Evolutionary conservation across 2,329 filamentous ascomycete genomes (phyloP).

Genomic region (Ceratocystis harringtonii): DNA sequence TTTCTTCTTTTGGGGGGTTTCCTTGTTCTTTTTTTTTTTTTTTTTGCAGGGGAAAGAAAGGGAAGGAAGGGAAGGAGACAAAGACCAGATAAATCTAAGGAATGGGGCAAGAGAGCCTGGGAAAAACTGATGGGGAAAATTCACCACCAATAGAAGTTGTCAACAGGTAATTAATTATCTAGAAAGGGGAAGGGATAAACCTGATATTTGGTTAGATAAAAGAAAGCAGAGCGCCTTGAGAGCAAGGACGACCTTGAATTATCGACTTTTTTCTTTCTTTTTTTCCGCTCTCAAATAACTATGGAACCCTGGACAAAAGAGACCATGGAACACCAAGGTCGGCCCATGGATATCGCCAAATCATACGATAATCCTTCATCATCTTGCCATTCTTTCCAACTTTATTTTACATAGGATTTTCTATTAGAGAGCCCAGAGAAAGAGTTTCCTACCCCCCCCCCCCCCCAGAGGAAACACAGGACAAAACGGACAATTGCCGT

Average conservation of each 20-base stretch:
- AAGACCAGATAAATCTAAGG: not conserved
- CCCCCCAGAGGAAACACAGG: too few relatives aligned
- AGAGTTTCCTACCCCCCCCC: not conserved
- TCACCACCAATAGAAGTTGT: not conserved
- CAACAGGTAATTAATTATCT: not conserved
- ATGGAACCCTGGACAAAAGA: slow-evolving; percentile 6
- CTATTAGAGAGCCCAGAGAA: not conserved
- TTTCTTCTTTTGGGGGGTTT: not conserved
- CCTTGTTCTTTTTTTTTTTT: not conserved
- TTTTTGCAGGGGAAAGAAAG: not conserved
- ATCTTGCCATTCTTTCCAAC: slow-evolving; percentile 17
- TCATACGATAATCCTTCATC: slow-evolving; percentile 14
- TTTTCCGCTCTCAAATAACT: not conserved
- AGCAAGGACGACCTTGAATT: not conserved
- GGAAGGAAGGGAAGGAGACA: not conserved
- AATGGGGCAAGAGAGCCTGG: not conserved
- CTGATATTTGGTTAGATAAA: not conserved
- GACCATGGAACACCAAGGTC: slow-evolving; percentile 7
- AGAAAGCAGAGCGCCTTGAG: not conserved
- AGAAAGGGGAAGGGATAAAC: not conserved
- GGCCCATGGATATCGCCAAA: slow-evolving; percentile 5
- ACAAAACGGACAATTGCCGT: too few relatives aligned
- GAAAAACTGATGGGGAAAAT: not conserved
- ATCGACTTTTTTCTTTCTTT: not conserved
- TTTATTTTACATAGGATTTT: slow-evolving; percentile 13